These are phyloP conservation scores for Globisporangium radiosum DNA, from an alignment of 352 stramenopile genomes.

Conservation along the genomic window DNA sequence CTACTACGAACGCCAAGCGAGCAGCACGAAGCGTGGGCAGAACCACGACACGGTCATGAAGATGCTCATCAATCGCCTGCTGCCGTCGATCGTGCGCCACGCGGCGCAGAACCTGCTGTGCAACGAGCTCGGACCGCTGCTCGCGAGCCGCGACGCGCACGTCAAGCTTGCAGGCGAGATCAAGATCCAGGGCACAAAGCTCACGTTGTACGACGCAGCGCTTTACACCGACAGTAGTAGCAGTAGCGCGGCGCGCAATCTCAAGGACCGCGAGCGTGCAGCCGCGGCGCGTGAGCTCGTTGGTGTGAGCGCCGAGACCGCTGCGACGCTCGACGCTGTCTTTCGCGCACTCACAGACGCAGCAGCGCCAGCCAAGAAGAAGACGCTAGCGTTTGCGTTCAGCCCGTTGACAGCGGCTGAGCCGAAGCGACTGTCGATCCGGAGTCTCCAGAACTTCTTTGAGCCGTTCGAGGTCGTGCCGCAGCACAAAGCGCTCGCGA, in stretches of 20 bases:
- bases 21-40: conserved; percentile 45
- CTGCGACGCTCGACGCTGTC: conserved; percentile 31
- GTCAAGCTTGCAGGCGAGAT: conserved; percentile 53
- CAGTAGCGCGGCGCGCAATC: conserved; percentile 3
- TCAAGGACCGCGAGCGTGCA: conserved; percentile 26
- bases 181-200: conserved; percentile 45
- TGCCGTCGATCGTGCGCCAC: conserved; percentile 53
- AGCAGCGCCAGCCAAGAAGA: conserved; percentile 43
- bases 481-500: conserved; percentile 32
- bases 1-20: conserved; percentile 64
- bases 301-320: conserved; percentile 41
- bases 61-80: conserved; percentile 69
- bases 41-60: conserved; percentile 78
- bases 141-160: conserved; percentile 50
- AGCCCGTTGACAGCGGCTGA: conserved; percentile 7
- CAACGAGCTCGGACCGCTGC: conserved; percentile 48
- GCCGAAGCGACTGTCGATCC: conserved; percentile 37
- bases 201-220: conserved; percentile 51
- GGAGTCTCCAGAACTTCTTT: conserved; percentile 61
- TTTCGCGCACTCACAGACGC: conserved; percentile 50
- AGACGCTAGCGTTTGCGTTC: conserved; percentile 29
- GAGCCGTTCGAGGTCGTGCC: conserved; percentile 44
- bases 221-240: conserved; percentile 18
- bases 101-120: conserved; percentile 57
- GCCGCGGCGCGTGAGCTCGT: conserved; percentile 45